Conservation (phyloP, 495 filamentous ascomycete species). For the Penicillium egyptiacum region DNA sequence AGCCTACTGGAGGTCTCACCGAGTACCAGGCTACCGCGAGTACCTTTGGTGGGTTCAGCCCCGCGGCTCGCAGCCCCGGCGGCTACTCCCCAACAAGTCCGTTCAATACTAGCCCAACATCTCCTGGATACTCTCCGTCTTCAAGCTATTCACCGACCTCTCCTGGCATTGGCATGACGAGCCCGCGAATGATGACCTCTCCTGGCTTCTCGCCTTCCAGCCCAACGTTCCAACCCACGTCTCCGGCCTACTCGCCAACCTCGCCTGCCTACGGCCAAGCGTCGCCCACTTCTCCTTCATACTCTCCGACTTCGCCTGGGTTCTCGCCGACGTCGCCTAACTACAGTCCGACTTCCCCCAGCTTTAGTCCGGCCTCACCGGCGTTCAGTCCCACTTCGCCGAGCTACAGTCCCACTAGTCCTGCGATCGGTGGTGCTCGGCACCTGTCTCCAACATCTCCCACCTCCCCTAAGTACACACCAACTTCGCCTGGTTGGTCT, state of each 20-base stretch:
- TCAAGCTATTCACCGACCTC: constrained; percentile 66
- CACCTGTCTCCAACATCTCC: constrained; percentile 65
- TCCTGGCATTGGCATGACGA: constrained; percentile 59
- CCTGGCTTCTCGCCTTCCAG: constrained; percentile 64
- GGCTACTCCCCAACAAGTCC: constrained; percentile 72
- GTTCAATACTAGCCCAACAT: constrained; percentile 75
- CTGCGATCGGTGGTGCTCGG: constrained; percentile 51
- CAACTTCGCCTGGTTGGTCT: constrained; percentile 69
- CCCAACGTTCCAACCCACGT: constrained; percentile 70
- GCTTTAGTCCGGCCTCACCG: constrained; percentile 60
- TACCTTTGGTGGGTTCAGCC: constrained; percentile 62
- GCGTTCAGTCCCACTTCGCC: constrained; percentile 59
- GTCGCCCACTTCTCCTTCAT: constrained; percentile 69
- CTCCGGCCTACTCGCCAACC: constrained; percentile 81
- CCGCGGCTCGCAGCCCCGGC: constrained; percentile 66
- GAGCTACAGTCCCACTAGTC: constrained; percentile 69
- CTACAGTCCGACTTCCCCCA: constrained; percentile 64
- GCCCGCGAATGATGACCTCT: constrained; percentile 54
- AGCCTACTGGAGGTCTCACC: constrained; percentile 73
- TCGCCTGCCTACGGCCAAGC: constrained; percentile 67
- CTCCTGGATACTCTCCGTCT: constrained; percentile 72
- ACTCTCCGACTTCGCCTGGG: constrained; percentile 80
- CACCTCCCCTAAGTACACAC: constrained; percentile 73
- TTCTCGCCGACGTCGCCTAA: constrained; percentile 74
- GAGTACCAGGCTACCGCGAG: constrained; percentile 53